phyloP scores from a whole-genome alignment of 2,329 filamentous ascomycete genomes.

The Claviceps lovelessii region DNA sequence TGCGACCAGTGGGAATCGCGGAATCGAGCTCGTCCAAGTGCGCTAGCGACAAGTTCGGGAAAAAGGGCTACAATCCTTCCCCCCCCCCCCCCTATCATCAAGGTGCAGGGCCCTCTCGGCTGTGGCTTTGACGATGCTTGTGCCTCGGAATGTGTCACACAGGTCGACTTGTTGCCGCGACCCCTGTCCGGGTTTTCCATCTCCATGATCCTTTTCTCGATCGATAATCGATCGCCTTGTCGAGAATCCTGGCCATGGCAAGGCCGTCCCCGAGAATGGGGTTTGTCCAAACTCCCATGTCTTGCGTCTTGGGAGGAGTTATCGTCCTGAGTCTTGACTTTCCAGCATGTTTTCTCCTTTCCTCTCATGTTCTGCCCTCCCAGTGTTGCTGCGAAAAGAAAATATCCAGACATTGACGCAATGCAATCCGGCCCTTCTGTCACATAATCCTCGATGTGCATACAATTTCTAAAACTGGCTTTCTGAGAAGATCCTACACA shows the following conservation, averaged over 20 bases:
- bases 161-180: constrained; percentile 20
- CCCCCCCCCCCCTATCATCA: neutral
- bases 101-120: constrained; percentile 1
- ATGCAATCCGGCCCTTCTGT: neutral
- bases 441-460: neutral
- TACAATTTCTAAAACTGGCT: neutral
- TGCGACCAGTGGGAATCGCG: neutral
- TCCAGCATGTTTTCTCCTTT: constrained; percentile 4
- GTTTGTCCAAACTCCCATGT: neutral
- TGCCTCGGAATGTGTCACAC: constrained; percentile 37
- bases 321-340: neutral
- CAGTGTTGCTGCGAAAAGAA: neutral
- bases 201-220: neutral
- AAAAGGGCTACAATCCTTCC: neutral
- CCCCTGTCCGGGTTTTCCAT: constrained; percentile 9
- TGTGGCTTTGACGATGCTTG: constrained; percentile 6
- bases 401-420: neutral
- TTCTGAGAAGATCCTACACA: neutral
- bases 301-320: neutral
- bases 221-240: no score
- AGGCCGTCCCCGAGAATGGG: neutral
- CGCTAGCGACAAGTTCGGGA: neutral
- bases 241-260: neutral
- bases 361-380: neutral
- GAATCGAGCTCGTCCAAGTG: neutral